These are phyloP conservation scores for Tetrahymena malaccensis DNA, from an alignment of 73 alveolate species.

Conservation along the genomic window DNA sequence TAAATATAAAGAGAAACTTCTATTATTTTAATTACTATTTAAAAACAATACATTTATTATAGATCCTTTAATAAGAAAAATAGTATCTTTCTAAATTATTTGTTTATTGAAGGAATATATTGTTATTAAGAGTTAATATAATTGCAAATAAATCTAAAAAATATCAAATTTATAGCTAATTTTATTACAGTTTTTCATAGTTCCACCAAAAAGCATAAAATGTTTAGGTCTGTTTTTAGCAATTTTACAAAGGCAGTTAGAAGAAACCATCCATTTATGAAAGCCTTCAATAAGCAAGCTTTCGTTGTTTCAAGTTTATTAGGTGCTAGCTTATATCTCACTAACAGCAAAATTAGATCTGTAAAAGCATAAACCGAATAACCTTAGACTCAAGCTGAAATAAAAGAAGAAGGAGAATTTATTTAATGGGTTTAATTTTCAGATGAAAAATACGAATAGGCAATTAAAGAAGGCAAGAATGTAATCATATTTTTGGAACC, in stretches of 20 bases:
- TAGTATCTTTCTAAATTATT: neutral
- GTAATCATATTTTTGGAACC: neutral
- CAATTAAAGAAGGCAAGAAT: neutral
- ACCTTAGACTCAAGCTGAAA: neutral
- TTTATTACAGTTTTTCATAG: neutral
- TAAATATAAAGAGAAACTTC: neutral
- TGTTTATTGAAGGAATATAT: neutral
- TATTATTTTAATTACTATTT: neutral
- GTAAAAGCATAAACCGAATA: neutral
- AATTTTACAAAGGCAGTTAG: neutral
- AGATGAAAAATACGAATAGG: neutral
- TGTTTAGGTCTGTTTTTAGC: neutral
- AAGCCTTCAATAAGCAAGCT: neutral
- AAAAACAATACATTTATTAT: neutral
- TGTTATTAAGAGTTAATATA: neutral
- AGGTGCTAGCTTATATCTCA: neutral
- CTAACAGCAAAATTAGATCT: neutral
- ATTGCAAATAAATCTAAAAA: neutral
- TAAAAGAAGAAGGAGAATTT: neutral
- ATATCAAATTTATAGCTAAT: neutral
- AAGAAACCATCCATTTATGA: neutral
- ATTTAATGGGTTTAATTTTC: neutral
- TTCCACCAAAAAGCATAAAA: neutral
- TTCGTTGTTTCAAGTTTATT: neutral
- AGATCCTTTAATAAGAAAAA: neutral